Base-by-base conservation (phyloP, 106 monocot species). In the Acorus gramineus region DNA sequence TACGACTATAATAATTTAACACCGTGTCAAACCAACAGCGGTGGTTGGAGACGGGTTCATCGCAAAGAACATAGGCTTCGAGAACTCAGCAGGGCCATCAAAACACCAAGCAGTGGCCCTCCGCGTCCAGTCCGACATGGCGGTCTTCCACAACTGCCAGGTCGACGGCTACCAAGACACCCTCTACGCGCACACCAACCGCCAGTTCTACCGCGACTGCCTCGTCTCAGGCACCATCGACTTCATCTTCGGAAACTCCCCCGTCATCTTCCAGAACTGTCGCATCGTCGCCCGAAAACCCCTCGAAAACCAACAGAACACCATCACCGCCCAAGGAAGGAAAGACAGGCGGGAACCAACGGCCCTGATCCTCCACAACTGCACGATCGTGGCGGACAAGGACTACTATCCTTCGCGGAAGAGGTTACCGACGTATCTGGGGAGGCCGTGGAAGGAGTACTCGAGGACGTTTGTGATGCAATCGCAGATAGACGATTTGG, bases 81-180 rank as follows among this genome's bases (percentile, higher is more conserved):
- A 75, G 75, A 80, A 80, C 80, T 14, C 74, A 1, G 74, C 79
- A 2, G 74, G 79, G 3, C 54, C 79, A 48, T 74, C 46, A 74
- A 79, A 79, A 61, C 79, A 79, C 79, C 79, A 79, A 55, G 79
- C 79, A 4, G 79, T 79, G 54, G 79, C 79, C 0, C 71, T 80
- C 5, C 64, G 80, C 10, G 80, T 80, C 12, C 61, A 65, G n/a
- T 65, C 80, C 2, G 80, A 80, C 61, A 64, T 47, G 55, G 49
- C 80, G 47, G 56, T 80, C 10, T 80, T 80, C 75, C 75, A 80
- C 80, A 80, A 71, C 50, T 74, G 74, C 62, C 69, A 60, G 7
- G 49, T 80, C 28, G 80, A 80, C 56, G 80, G 66, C 1, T 80
- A 80, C 71, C 80, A 80, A 44, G 80, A 80, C 75, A 80, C 80